A percentile compares a stretch with the other conserved stretches of the same genome.
Conservation (phyloP, 768 basidiomycete genomes). For the Tricholoma terreum region DNA sequence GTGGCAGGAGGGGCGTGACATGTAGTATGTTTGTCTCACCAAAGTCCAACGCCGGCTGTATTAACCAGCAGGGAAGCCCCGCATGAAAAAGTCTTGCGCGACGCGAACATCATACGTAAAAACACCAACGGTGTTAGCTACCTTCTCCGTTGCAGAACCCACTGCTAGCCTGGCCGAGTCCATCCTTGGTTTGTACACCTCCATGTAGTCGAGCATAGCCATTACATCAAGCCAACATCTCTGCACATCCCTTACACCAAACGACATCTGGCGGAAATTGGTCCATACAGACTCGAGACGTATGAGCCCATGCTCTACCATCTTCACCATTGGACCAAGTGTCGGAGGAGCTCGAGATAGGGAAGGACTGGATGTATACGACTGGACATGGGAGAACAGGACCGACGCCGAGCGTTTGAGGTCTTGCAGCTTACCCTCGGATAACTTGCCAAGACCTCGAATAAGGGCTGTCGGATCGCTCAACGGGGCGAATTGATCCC, state of each 20-base stretch:
- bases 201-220: background rate
- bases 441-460: background rate
- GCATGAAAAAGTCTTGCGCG: background rate
- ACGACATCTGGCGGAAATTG: background rate
- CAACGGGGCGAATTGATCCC: background rate
- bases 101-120: background rate
- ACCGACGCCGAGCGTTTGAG: background rate
- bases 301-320: background rate
- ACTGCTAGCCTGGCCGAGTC: background rate
- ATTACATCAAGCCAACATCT: background rate
- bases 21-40: background rate
- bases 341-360: background rate
- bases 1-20: background rate
- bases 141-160: background rate
- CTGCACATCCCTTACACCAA: background rate
- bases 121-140: background rate
- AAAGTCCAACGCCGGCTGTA: background rate
- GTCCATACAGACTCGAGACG: background rate
- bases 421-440: background rate
- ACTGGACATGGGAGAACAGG: background rate
- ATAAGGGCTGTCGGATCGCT: background rate
- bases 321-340: background rate
- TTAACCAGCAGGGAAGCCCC: background rate
- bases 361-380: background rate
- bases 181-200: background rate